Evolutionary conservation across 192 early-diverging fungal species (phyloP).

Genomic region (Pecoramyces ruminantium): DNA sequence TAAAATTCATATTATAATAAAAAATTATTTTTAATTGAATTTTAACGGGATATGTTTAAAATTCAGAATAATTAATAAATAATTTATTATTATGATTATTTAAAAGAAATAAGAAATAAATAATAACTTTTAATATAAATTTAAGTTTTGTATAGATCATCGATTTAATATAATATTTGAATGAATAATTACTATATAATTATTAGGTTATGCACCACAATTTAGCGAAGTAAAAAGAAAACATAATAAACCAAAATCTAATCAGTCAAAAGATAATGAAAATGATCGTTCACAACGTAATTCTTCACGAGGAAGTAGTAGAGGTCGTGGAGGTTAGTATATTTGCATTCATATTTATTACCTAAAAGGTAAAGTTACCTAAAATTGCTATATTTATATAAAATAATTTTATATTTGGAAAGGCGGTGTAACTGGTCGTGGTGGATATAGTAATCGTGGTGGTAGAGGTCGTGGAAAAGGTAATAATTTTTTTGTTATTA

Average conservation of each 20-base stretch:
- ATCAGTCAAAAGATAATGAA: constrained; percentile 30
- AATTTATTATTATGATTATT: too few species aligned
- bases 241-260: constrained; percentile 37
- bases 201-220: constrained; percentile 53
- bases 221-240: constrained; percentile 78
- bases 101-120: too few species aligned
- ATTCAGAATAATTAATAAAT: too few species aligned
- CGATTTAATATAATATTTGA: background rate
- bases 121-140: too few species aligned
- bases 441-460: constrained; percentile 31
- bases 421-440: constrained; percentile 11
- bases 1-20: constrained; percentile 1
- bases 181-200: constrained; percentile 4
- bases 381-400: too few species aligned
- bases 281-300: constrained; percentile 34
- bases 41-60: too few species aligned
- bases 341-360: background rate
- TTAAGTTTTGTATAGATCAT: too few species aligned
- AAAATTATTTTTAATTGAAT: constrained; percentile 2
- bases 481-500: too few species aligned
- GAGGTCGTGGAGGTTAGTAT: constrained; percentile 43
- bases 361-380: too few species aligned
- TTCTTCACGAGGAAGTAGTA: constrained; percentile 27
- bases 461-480: constrained; percentile 28
- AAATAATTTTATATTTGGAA: too few species aligned